A percentile compares a stretch with the other conserved stretches of the same genome.
Evolutionary conservation across 768 basidiomycete species (phyloP).

Genomic region (Serpula lacrymans): DNA sequence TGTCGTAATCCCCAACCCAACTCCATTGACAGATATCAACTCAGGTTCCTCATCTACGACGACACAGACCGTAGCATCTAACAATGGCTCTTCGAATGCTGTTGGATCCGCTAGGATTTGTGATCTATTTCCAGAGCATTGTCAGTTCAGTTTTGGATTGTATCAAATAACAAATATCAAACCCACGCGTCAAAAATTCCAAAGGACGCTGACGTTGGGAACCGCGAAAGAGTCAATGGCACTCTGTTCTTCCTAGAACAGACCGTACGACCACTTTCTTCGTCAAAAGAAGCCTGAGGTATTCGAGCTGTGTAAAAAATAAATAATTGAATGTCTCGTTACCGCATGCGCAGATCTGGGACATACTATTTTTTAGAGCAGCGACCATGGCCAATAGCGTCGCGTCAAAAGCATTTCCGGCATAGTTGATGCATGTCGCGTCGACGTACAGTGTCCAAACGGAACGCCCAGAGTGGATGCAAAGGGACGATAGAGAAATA

Average conservation of each 20-base stretch:
- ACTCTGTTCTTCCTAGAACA: slow-evolving; percentile 51
- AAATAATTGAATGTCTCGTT: background rate
- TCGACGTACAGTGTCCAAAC: slow-evolving; percentile 97
- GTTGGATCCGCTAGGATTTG: slow-evolving; percentile 80
- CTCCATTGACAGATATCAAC: slow-evolving; percentile 51
- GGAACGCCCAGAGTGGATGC: slow-evolving; percentile 76
- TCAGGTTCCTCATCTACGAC: slow-evolving; percentile 49
- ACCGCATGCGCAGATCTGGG: slow-evolving; percentile 3
- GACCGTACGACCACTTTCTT: slow-evolving; percentile 57
- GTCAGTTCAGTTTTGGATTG: background rate
- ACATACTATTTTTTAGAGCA: slow-evolving; percentile 81
- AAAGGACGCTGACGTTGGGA: slow-evolving; percentile 59
- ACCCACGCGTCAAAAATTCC: slow-evolving; percentile 82
- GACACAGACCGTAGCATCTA: slow-evolving; percentile 68
- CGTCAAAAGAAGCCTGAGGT: slow-evolving; percentile 69
- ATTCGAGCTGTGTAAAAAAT: slow-evolving; percentile 48
- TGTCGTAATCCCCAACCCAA: slow-evolving; percentile 39
- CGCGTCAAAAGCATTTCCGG: slow-evolving; percentile 94
- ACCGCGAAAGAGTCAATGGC: slow-evolving; percentile 45
- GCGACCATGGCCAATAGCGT: slow-evolving; percentile 83
- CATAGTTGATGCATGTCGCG: slow-evolving; percentile 93
- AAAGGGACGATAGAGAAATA: slow-evolving; percentile 63
- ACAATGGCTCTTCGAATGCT: slow-evolving; percentile 85
- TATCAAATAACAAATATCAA: too few relatives aligned
- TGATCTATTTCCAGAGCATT: slow-evolving; percentile 39